Percentiles rank a stretch among this genome's conserved stretches.
Evolutionary conservation across 1,284 basidiomycete species (phyloP).

Genomic region (Fomitopsis betulina): DNA sequence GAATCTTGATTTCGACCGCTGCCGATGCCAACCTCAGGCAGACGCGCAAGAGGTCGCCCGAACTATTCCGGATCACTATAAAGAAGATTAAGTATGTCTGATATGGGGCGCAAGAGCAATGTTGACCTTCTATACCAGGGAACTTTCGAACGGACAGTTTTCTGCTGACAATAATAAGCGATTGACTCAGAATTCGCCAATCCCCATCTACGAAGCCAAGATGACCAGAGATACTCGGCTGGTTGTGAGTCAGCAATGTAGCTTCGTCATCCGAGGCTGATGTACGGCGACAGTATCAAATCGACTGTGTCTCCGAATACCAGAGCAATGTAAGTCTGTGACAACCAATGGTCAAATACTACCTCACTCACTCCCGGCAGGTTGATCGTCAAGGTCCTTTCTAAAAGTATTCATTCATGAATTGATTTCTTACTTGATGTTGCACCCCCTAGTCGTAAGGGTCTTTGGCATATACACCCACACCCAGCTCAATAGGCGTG

Average conservation of each 20-base stretch:
- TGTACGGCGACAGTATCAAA: constrained; percentile 69
- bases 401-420: constrained; percentile 38
- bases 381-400: constrained; percentile 36
- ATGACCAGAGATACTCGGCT: constrained; percentile 57
- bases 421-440: neutral
- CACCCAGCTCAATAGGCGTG: constrained; percentile 45
- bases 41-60: constrained; percentile 31
- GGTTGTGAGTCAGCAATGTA: constrained; percentile 38
- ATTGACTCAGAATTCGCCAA: constrained; percentile 40
- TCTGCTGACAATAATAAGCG: constrained; percentile 64
- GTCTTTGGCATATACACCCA: constrained; percentile 64
- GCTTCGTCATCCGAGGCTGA: too few relatives aligned
- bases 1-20: constrained; percentile 35
- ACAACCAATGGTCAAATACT: neutral
- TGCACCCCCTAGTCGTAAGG: constrained; percentile 39
- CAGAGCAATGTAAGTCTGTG: constrained; percentile 38
- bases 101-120: neutral
- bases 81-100: constrained; percentile 45
- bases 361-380: neutral
- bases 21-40: constrained; percentile 37
- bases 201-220: constrained; percentile 63
- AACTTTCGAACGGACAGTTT: constrained; percentile 62
- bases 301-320: constrained; percentile 53
- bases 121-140: constrained; percentile 31
- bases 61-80: constrained; percentile 37